Conservation (phyloP, 1,284 basidiomycete species). For the Mrakiaceae sp. region DNA sequence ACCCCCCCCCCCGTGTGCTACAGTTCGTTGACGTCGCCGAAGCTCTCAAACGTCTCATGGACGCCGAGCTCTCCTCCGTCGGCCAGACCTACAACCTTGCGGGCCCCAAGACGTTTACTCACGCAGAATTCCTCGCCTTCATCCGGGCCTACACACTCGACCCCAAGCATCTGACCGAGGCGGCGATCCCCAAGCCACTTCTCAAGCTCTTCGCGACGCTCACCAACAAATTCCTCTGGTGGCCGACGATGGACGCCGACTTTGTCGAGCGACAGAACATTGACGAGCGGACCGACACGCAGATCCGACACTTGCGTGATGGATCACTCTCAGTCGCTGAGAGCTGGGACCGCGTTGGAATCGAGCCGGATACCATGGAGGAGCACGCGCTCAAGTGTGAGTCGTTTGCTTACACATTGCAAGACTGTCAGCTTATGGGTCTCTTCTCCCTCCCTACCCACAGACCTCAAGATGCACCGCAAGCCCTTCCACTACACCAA, state of each 20-base stretch:
- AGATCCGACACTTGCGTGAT: constrained; percentile 54
- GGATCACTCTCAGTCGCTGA: constrained; percentile 24
- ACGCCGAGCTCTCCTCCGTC: constrained; percentile 47
- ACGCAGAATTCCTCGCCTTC: constrained; percentile 72
- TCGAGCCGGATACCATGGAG: constrained; percentile 68
- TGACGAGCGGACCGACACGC: constrained; percentile 49
- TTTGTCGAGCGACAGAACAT: constrained; percentile 82
- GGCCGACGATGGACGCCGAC: constrained; percentile 84
- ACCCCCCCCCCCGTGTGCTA: neutral
- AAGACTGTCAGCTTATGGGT: neutral
- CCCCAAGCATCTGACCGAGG: constrained; percentile 44
- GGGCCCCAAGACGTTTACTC: constrained; percentile 77
- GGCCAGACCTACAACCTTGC: constrained; percentile 67
- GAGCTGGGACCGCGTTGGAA: constrained; percentile 19
- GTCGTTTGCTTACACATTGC: neutral
- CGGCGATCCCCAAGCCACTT: constrained; percentile 64
- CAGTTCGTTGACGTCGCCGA: constrained; percentile 89
- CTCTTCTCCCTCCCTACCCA: neutral
- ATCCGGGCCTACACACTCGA: constrained; percentile 71
- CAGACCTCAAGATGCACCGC: constrained; percentile 15
- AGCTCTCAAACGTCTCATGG: constrained; percentile 69
- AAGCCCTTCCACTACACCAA: constrained; percentile 26
- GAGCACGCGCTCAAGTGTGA: constrained; percentile 68
- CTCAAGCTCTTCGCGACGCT: constrained; percentile 55
- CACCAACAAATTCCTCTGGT: constrained; percentile 68